Evolutionary conservation across 495 filamentous ascomycete species (phyloP).

Genomic region (Penicillium chermesinum): DNA sequence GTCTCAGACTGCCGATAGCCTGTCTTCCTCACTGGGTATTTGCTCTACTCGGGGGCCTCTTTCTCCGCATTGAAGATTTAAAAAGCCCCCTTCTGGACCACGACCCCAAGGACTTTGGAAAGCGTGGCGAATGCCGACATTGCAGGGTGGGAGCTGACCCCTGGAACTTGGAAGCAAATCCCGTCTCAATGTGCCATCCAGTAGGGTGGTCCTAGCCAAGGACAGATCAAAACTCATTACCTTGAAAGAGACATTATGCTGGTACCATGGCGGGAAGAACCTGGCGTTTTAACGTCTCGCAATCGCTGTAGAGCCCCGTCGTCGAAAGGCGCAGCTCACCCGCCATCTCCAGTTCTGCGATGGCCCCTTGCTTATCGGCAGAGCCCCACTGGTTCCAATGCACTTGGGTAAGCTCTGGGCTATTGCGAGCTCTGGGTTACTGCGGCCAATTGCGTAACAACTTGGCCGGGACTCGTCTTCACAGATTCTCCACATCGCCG

Average conservation of each 20-base stretch:
- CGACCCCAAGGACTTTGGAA: neutral
- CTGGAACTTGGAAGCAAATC: neutral
- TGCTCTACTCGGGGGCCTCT: too few species aligned
- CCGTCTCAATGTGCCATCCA: neutral
- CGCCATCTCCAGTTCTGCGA: neutral
- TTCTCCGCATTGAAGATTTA: neutral
- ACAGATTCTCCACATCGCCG: neutral
- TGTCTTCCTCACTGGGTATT: neutral
- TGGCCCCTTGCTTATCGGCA: neutral
- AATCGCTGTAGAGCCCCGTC: neutral
- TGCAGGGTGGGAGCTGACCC: too few species aligned
- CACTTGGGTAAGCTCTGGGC: neutral
- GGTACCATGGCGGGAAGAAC: neutral
- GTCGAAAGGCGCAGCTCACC: neutral
- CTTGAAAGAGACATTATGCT: neutral
- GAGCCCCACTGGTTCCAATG: neutral
- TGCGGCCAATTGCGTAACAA: neutral
- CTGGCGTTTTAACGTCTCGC: neutral
- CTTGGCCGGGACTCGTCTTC: too few species aligned
- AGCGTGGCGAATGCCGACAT: neutral
- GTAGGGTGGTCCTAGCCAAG: neutral
- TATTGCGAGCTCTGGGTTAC: neutral
- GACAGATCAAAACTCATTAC: neutral
- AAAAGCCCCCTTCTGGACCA: neutral
- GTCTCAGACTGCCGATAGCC: neutral